phyloP scores from a whole-genome alignment of 2,329 filamentous ascomycete genomes.

The Tolypocladium tundrense region DNA sequence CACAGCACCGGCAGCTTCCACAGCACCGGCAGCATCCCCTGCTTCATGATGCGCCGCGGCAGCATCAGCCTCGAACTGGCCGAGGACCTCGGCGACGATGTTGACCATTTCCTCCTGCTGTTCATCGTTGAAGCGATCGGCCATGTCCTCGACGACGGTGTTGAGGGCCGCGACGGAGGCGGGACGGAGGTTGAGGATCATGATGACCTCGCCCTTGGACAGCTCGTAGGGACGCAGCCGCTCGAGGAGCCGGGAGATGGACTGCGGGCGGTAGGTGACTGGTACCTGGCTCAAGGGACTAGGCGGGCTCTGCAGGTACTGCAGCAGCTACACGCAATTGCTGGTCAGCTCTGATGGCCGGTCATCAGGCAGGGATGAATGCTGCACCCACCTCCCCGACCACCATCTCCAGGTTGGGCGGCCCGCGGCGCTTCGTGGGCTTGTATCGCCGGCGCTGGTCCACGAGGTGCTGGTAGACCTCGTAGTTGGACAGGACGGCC shows the following conservation, averaged over 20 bases:
- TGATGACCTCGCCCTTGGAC: constrained; percentile 58
- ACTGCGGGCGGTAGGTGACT: constrained; percentile 39
- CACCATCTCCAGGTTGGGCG: constrained; percentile 49
- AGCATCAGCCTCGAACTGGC: constrained; percentile 30
- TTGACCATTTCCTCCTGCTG: constrained; percentile 48
- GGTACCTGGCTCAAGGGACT: constrained; percentile 46
- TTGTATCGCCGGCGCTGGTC: constrained; percentile 45
- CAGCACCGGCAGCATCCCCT: constrained; percentile 7
- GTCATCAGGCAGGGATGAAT: not conserved
- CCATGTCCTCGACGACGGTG: constrained; percentile 55
- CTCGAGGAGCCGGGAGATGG: constrained; percentile 43
- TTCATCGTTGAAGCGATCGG: constrained; percentile 46
- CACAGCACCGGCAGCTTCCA: constrained; percentile 1
- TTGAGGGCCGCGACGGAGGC: constrained; percentile 46
- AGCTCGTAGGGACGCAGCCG: constrained; percentile 47
- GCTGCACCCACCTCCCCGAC: constrained; percentile 51
- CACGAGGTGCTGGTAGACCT: constrained; percentile 57
- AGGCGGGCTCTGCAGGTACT: constrained; percentile 46
- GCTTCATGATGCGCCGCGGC: constrained; percentile 9
- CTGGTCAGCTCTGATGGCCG: not conserved
- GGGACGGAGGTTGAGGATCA: constrained; percentile 58
- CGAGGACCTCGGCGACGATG: constrained; percentile 47
- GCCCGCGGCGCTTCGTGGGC: constrained; percentile 38
- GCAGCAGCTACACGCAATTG: constrained; percentile 36
- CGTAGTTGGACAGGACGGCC: constrained; percentile 61